Percentiles rank a stretch among this genome's conserved stretches.
phyloP scores from a whole-genome alignment of 192 early-diverging fungal species.

The Mortierella antarctica region DNA sequence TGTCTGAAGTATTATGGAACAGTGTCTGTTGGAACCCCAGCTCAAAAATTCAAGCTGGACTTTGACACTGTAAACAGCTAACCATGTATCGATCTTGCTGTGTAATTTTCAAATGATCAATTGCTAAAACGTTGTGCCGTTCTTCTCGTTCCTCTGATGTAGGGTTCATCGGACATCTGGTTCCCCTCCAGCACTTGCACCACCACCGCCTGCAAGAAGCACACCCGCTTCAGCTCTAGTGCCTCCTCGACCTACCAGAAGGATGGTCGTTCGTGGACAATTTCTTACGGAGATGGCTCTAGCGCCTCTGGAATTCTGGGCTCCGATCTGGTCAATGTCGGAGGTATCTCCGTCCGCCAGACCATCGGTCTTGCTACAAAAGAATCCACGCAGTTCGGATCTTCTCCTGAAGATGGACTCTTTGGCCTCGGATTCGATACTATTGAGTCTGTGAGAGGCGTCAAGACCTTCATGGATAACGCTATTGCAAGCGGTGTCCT shows the following conservation, averaged over 20 bases:
- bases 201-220: constrained; percentile 54
- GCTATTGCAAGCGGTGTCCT: constrained; percentile 64
- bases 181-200: constrained; percentile 63
- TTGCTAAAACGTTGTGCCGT: neutral
- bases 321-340: constrained; percentile 66
- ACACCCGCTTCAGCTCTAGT: constrained; percentile 60
- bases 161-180: constrained; percentile 72
- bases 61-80: constrained; percentile 29
- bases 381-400: constrained; percentile 65
- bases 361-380: constrained; percentile 72
- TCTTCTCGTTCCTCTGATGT: neutral
- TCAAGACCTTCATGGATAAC: constrained; percentile 68
- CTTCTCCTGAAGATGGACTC: constrained; percentile 71
- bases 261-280: constrained; percentile 67
- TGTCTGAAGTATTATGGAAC: constrained; percentile 67
- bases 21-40: constrained; percentile 72
- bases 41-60: constrained; percentile 67
- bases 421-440: constrained; percentile 72
- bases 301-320: constrained; percentile 52
- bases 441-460: constrained; percentile 55
- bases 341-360: constrained; percentile 67
- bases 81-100: neutral
- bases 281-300: constrained; percentile 75
- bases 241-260: constrained; percentile 63
- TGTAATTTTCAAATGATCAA: neutral